These are phyloP conservation scores for Mesembryanthemum crystallinum DNA, from an alignment of 148 eudicot species.

Conservation along the genomic window DNA sequence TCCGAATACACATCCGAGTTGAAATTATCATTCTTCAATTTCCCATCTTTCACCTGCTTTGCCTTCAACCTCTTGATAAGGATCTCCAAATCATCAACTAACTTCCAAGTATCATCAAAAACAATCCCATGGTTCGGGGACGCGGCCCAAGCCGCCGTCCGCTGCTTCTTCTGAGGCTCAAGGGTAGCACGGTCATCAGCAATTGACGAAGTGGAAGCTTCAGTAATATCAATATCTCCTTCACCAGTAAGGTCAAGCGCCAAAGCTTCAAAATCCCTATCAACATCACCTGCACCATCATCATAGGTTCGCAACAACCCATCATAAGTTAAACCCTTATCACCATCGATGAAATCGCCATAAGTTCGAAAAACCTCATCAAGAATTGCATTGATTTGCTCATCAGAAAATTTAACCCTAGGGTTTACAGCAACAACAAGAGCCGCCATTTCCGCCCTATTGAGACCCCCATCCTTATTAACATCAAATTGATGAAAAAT, in stretches of 20 bases:
- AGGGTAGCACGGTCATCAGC: constrained; percentile 42
- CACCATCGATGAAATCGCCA: constrained; percentile 70
- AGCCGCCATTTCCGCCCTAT: constrained; percentile 83
- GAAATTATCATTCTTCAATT: constrained; percentile 49
- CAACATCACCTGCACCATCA: constrained; percentile 98
- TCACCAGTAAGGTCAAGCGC: constrained; percentile 44
- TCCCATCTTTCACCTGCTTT: constrained; percentile 67
- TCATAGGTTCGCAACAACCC: constrained; percentile 90
- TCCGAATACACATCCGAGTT: constrained; percentile 65
- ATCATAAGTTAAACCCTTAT: constrained; percentile 68
- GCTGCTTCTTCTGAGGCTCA: constrained; percentile 67
- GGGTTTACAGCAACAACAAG: constrained; percentile 96
- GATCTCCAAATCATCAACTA: constrained; percentile 88
- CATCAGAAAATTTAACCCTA: constrained; percentile 85
- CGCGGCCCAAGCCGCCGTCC: constrained; percentile 88
- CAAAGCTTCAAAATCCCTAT: constrained; percentile 87
- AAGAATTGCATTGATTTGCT: constrained; percentile 84
- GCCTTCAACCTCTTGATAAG: constrained; percentile 67
- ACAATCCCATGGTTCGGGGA: constrained; percentile 84
- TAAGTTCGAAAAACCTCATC: constrained; percentile 94
- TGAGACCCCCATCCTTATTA: constrained; percentile 78
- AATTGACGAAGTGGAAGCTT: constrained; percentile 40
- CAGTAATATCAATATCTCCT: constrained; percentile 14
- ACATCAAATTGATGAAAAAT: constrained; percentile 83
- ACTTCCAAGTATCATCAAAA: constrained; percentile 86